Percentiles rank a stretch among this genome's conserved stretches.
Evolutionary conservation across 75 land plant species (phyloP).

Genomic region (Sequoiadendron giganteum): DNA sequence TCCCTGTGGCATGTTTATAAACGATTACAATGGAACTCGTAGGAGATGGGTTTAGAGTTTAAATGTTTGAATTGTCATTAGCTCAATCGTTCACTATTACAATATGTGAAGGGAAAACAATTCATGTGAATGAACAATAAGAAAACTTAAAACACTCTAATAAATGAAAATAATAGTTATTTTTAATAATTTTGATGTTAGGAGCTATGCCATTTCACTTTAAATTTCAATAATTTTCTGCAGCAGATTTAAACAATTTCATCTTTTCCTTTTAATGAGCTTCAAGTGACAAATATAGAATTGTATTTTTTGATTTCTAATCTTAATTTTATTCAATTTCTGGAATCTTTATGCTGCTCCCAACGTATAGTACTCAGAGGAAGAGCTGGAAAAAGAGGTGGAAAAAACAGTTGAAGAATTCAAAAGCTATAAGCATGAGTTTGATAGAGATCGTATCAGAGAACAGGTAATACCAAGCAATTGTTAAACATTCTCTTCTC

Average conservation of each 20-base stretch:
- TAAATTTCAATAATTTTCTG: background rate
- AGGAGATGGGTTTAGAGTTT: background rate
- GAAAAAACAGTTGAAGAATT: conserved; percentile 76
- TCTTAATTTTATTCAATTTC: background rate
- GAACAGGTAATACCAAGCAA: conserved; percentile 54
- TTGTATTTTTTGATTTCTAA: background rate
- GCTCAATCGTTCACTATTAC: background rate
- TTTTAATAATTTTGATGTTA: background rate
- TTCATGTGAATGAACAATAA: background rate
- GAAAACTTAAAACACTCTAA: background rate
- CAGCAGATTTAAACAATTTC: background rate
- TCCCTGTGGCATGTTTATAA: background rate
- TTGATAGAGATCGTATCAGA: conserved; percentile 72
- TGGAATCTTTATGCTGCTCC: background rate
- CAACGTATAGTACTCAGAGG: conserved; percentile 56
- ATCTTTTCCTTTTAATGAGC: background rate
- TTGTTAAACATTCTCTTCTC: background rate
- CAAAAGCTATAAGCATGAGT: conserved; percentile 82
- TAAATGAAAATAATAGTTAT: background rate
- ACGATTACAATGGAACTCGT: background rate
- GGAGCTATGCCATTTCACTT: background rate
- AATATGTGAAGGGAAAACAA: background rate
- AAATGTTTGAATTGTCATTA: background rate
- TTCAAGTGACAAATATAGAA: background rate
- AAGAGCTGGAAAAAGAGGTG: conserved; percentile 84